A percentile compares a stretch with the other conserved stretches of the same genome.
Evolutionary conservation across 2,329 filamentous ascomycete species (phyloP).

Genomic region (Cryphonectria nitschkei): DNA sequence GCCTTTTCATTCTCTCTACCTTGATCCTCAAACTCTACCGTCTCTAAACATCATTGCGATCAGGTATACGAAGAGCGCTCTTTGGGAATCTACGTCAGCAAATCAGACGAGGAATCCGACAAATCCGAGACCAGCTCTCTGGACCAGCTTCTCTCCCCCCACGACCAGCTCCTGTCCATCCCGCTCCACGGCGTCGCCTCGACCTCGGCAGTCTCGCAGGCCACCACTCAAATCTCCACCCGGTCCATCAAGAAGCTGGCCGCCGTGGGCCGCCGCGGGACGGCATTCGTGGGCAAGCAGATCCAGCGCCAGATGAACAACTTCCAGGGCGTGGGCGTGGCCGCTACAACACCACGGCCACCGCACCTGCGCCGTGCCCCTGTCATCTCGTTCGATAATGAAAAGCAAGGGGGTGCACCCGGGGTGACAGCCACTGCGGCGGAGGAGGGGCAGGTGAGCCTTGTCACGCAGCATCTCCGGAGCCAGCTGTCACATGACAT

Average conservation of each 20-base stretch:
- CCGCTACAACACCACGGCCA: slow-evolving; percentile 22
- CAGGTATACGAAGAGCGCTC: slow-evolving; percentile 59
- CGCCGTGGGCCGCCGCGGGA: slow-evolving; percentile 30
- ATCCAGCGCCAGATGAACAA: slow-evolving; percentile 34
- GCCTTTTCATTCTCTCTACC: neutral
- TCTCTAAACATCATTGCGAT: neutral
- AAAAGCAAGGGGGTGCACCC: slow-evolving; percentile 6
- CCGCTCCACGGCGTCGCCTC: slow-evolving; percentile 4
- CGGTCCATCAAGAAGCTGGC: slow-evolving; percentile 28
- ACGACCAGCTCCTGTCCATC: slow-evolving; percentile 8
- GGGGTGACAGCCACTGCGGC: slow-evolving; percentile 13
- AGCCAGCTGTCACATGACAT: slow-evolving; percentile 69
- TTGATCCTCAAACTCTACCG: neutral
- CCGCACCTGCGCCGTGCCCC: slow-evolving; percentile 21
- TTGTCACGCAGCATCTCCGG: slow-evolving; percentile 55
- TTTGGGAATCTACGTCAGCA: slow-evolving; percentile 48
- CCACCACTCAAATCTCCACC: slow-evolving; percentile 14
- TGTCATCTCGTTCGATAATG: slow-evolving; percentile 23
- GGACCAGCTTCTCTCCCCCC: slow-evolving; percentile 14
- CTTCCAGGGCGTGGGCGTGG: slow-evolving; percentile 34
- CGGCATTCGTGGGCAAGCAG: slow-evolving; percentile 38
- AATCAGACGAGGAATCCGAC: slow-evolving; percentile 8
- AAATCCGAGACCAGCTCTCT: slow-evolving; percentile 2
- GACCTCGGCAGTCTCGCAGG: slow-evolving; percentile 24
- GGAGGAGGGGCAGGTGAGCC: slow-evolving; percentile 30